Conservation (phyloP, 1,284 basidiomycete species). For the Trichosporon sp. region DNA sequence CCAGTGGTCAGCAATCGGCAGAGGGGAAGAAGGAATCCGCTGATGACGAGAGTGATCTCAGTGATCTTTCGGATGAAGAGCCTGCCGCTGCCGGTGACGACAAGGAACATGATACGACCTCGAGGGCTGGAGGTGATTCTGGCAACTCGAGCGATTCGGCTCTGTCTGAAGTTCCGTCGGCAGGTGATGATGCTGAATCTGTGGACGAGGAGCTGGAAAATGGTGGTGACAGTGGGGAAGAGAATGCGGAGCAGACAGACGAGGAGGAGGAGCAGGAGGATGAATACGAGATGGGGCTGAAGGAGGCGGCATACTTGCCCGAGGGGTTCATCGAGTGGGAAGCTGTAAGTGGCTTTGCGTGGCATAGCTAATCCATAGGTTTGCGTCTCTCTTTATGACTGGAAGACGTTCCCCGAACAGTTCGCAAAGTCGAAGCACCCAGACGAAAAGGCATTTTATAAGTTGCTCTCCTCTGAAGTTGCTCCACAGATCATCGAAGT, state of each 20-base stretch:
- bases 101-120: not conserved
- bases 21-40: not conserved
- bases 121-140: not conserved
- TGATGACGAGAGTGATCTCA: slow-evolving; percentile 44
- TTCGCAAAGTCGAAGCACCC: slow-evolving; percentile 52
- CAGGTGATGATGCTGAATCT: not conserved
- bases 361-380: slow-evolving; percentile 37
- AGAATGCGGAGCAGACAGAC: not conserved
- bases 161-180: not conserved
- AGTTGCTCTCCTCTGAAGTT: slow-evolving; percentile 48
- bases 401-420: slow-evolving; percentile 51
- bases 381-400: slow-evolving; percentile 53
- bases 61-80: slow-evolving; percentile 46
- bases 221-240: not conserved
- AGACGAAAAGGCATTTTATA: slow-evolving; percentile 53
- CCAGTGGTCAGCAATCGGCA: slow-evolving; percentile 9
- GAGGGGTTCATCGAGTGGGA: slow-evolving; percentile 52
- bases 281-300: slow-evolving; percentile 17
- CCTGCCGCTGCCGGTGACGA: slow-evolving; percentile 22
- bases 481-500: slow-evolving; percentile 51
- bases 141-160: not conserved
- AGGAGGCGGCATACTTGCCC: slow-evolving; percentile 38
- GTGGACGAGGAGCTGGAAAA: slow-evolving; percentile 1
- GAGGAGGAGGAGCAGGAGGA: slow-evolving; percentile 7
- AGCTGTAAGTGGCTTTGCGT: slow-evolving; percentile 37